Percentiles rank a stretch among this genome's conserved stretches.
Conservation (phyloP, 2,329 filamentous ascomycete species). For the Pseudocercospora musae region DNA sequence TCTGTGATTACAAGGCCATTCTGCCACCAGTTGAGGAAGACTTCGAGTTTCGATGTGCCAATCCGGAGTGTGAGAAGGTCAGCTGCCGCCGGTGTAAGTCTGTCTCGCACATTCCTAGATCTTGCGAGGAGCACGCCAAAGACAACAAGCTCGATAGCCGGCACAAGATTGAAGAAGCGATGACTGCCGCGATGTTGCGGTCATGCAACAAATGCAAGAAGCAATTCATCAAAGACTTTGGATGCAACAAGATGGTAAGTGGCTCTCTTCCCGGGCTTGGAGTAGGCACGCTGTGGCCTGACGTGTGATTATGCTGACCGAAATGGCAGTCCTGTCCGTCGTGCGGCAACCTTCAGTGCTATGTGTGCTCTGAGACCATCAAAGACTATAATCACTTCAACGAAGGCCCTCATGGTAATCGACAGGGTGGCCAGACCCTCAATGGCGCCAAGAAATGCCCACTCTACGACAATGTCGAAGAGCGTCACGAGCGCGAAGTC, state of each 20-base stretch:
- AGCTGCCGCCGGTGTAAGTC: slow-evolving; percentile 59
- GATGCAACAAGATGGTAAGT: slow-evolving; percentile 74
- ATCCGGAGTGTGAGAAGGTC: slow-evolving; percentile 58
- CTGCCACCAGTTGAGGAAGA: slow-evolving; percentile 65
- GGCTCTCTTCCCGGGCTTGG: not conserved
- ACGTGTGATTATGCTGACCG: not conserved
- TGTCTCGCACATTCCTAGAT: slow-evolving; percentile 68
- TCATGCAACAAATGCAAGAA: slow-evolving; percentile 69
- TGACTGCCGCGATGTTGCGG: slow-evolving; percentile 74
- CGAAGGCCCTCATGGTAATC: slow-evolving; percentile 35
- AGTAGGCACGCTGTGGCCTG: not conserved
- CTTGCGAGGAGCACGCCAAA: slow-evolving; percentile 62
- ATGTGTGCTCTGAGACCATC: slow-evolving; percentile 65
- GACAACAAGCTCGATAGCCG: slow-evolving; percentile 61
- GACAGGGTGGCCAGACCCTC: slow-evolving; percentile 33
- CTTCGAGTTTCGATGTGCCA: slow-evolving; percentile 70
- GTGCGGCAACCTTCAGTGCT: slow-evolving; percentile 58
- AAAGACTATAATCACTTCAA: slow-evolving; percentile 70
- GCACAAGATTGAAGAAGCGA: slow-evolving; percentile 75
- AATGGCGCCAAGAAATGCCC: slow-evolving; percentile 55
- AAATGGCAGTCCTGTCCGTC: slow-evolving; percentile 53
- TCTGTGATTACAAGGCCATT: slow-evolving; percentile 76
- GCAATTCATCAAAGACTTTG: slow-evolving; percentile 73
- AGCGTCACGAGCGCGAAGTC: slow-evolving; percentile 63
- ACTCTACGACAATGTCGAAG: slow-evolving; percentile 61